Evolutionary conservation across 75 land plant genomes (phyloP).

Genomic region (Larix kaempferi): DNA sequence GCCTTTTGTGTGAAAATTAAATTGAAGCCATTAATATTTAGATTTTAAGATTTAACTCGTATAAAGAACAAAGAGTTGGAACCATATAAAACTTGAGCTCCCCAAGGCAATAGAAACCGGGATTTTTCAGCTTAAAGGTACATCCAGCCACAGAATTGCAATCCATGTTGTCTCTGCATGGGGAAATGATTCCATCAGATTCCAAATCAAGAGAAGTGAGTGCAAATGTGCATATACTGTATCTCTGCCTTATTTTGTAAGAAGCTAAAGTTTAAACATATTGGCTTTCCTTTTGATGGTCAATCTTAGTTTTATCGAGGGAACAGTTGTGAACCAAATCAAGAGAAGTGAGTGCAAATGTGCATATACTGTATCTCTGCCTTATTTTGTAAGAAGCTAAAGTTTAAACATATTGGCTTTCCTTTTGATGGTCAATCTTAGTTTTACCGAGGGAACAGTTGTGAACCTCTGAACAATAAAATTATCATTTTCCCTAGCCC

Average conservation of each 20-base stretch:
- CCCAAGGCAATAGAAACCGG: neutral
- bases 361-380: too few species aligned
- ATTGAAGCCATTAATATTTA: too few species aligned
- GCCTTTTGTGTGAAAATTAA: neutral
- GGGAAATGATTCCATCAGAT: too few species aligned
- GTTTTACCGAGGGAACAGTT: too few species aligned
- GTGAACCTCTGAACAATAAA: neutral
- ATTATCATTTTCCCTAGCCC: neutral
- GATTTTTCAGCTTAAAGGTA: neutral
- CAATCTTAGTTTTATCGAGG: too few species aligned
- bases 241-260: neutral
- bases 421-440: neutral
- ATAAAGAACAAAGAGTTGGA: neutral
- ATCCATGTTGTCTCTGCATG: too few species aligned
- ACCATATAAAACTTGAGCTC: neutral
- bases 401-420: conserved; percentile 3
- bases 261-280: neutral
- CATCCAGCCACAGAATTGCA: neutral
- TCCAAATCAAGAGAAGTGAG: too few species aligned
- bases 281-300: neutral
- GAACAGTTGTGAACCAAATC: too few species aligned
- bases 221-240: too few species aligned
- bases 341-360: too few species aligned
- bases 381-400: neutral
- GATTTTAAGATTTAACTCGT: neutral